Conservation (phyloP, 2,329 filamentous ascomycete genomes). For the Leptographium flavum region DNA sequence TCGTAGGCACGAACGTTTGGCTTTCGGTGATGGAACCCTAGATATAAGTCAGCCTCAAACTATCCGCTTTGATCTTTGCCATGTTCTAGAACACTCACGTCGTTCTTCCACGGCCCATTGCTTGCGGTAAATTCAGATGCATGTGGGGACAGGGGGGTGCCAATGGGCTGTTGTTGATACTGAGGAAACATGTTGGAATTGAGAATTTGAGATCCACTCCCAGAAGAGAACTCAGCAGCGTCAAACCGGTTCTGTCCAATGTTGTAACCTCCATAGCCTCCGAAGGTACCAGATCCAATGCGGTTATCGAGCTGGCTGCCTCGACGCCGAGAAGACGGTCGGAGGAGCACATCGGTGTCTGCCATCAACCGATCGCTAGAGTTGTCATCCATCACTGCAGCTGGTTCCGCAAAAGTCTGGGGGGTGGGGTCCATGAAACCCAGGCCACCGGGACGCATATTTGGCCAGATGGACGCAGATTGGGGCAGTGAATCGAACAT, state of each 20-base stretch:
- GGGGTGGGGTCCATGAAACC: slow-evolving; percentile 23
- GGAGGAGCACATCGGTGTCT: slow-evolving; percentile 33
- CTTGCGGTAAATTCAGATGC: slow-evolving; percentile 58
- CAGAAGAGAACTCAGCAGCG: slow-evolving; percentile 12
- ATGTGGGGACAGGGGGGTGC: slow-evolving; percentile 56
- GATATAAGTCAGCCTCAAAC: not conserved
- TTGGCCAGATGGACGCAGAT: slow-evolving; percentile 31
- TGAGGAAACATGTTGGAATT: slow-evolving; percentile 26
- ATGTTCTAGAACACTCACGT: slow-evolving; percentile 24
- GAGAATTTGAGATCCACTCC: slow-evolving; percentile 17
- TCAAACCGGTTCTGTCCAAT: slow-evolving; percentile 19
- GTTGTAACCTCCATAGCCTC: slow-evolving; percentile 23
- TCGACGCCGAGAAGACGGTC: slow-evolving; percentile 28
- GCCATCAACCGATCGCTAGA: slow-evolving; percentile 31
- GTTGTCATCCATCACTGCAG: slow-evolving; percentile 23
- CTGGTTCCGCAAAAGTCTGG: slow-evolving; percentile 18
- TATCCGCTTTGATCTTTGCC: no score
- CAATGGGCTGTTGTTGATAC: slow-evolving; percentile 42
- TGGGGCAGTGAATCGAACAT: slow-evolving; percentile 19
- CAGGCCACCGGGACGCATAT: slow-evolving; percentile 23
- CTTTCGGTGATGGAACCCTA: slow-evolving; percentile 38
- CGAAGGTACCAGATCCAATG: slow-evolving; percentile 17
- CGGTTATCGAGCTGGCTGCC: slow-evolving; percentile 31
- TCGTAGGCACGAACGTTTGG: slow-evolving; percentile 70
- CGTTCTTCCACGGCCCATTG: slow-evolving; percentile 36